Base-by-base conservation (phyloP, 495 filamentous ascomycete genomes). In the Aspergillus bridgeri region DNA sequence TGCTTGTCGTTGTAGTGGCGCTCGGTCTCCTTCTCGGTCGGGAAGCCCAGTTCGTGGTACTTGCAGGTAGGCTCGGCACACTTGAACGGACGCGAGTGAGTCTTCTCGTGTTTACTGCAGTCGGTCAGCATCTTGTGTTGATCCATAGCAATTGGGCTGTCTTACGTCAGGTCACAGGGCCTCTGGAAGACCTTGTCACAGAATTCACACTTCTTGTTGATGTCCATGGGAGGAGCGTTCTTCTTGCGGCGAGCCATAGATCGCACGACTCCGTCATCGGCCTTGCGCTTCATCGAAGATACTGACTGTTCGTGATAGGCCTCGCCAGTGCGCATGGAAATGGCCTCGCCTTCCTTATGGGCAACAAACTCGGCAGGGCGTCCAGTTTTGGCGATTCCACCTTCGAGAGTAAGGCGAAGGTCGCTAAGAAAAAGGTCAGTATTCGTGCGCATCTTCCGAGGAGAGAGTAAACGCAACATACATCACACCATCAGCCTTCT, bases 1-100 rank as follows among this genome's bases (percentile, higher is more conserved):
- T 98, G 94, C 73, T 93, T 96, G 75, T 98, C 94, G 66, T 96
- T 96, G 69, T 89, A 80, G 67, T 98, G 94, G 48, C 94, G 87
- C 65, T 96, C 93, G 64, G 90, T 86, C 75, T 98, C 94, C 75
- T 98, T 98, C 74, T 96, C 92, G 3, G 94, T 98, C 6, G 94
- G 93, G 88, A 92, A 98, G 22, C 94, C 94, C 64, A 89, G 82
- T 23, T 86, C 81, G 66, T 87, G 71, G 72, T 93, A 98, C 67
- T 92, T 94, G 86, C 94, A 98, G 17, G 78, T 83, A 44, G 79
- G 62, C 5, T 89, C 79, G 3, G 84, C 80, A 72, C 94, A 98
- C 74, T 98, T 98, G 87, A 88, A 97, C 3, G 94, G 95, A 19
- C 94, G 88, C 9, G 89, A 89, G 68, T 98, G 94, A 2, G 94